Evolutionary conservation across 2,329 filamentous ascomycete species (phyloP).

Genomic region (Penicillium digitatum): DNA sequence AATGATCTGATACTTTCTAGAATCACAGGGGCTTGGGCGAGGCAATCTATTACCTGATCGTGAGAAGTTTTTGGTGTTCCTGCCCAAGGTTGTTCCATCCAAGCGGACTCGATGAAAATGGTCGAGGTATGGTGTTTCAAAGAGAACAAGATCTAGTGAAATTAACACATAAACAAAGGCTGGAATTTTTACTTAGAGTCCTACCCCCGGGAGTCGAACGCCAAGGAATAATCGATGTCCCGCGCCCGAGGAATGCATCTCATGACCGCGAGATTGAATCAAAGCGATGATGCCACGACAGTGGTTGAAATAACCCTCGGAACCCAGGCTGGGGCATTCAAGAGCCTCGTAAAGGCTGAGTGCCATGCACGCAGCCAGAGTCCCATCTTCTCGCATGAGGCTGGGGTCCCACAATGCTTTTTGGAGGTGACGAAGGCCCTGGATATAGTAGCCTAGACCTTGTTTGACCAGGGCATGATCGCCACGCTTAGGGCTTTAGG

Average conservation of each 20-base stretch:
- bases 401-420: slow-evolving; percentile 31
- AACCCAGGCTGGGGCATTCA: slow-evolving; percentile 34
- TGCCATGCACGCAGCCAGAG: slow-evolving; percentile 36
- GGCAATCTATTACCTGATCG: slow-evolving; percentile 31
- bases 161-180: background rate
- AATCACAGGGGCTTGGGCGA: slow-evolving; percentile 26
- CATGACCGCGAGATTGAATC: slow-evolving; percentile 32
- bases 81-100: slow-evolving; percentile 32
- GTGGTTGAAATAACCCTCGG: slow-evolving; percentile 32
- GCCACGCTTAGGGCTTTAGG: no score
- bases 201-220: slow-evolving; percentile 19
- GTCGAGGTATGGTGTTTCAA: background rate
- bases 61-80: slow-evolving; percentile 22
- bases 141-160: background rate
- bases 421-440: slow-evolving; percentile 36
- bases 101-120: slow-evolving; percentile 17
- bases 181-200: background rate
- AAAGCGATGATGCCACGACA: slow-evolving; percentile 32
- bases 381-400: slow-evolving; percentile 35
- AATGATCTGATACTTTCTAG: slow-evolving; percentile 19
- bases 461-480: slow-evolving; percentile 18
- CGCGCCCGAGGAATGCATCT: slow-evolving; percentile 30
- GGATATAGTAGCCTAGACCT: slow-evolving; percentile 34
- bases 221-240: slow-evolving; percentile 35
- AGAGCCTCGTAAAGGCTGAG: slow-evolving; percentile 35